Percentiles rank a stretch among this genome's conserved stretches.
These are phyloP conservation scores for Penicillium sp. DNA, from an alignment of 2,329 filamentous ascomycete genomes.

Conservation along the genomic window DNA sequence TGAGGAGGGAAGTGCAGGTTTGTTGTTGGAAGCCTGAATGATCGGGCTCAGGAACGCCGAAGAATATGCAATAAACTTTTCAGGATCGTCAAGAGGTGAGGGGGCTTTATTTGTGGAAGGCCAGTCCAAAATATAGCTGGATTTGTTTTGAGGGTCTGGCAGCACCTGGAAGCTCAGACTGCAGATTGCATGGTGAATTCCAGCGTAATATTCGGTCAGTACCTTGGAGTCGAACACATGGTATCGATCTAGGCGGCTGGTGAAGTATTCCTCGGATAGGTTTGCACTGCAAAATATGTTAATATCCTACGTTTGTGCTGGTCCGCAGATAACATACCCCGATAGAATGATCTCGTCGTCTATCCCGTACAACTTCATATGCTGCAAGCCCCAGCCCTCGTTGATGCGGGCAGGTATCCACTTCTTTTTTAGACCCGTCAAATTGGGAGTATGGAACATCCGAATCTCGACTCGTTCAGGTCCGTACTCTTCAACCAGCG, in stretches of 20 bases:
- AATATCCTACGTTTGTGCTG: neutral
- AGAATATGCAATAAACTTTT: conserved; percentile 68
- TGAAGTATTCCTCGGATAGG: conserved; percentile 90
- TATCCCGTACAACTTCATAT: conserved; percentile 97
- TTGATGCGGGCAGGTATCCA: conserved; percentile 87
- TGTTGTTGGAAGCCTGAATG: conserved; percentile 53
- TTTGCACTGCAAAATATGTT: conserved; percentile 62
- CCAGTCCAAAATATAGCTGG: conserved; percentile 66
- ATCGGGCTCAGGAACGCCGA: conserved; percentile 67
- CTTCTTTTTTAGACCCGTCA: conserved; percentile 82
- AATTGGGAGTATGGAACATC: conserved; percentile 97
- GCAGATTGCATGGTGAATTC: conserved; percentile 73
- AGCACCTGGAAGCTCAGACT: conserved; percentile 78
- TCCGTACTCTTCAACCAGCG: conserved; percentile 82
- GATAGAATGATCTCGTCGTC: conserved; percentile 96
- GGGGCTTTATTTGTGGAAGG: conserved; percentile 71
- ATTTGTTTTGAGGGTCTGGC: conserved; percentile 49
- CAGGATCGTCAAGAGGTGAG: conserved; percentile 69
- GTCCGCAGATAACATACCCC: conserved; percentile 55
- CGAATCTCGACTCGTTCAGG: conserved; percentile 81
- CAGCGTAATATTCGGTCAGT: conserved; percentile 78
- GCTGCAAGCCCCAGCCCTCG: conserved; percentile 96
- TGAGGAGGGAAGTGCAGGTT: conserved; percentile 32
- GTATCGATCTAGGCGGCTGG: conserved; percentile 90
- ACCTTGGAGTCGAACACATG: conserved; percentile 80